Base-by-base conservation (phyloP, 2,329 filamentous ascomycete species). In the Allantophomopsis lycopodina region DNA sequence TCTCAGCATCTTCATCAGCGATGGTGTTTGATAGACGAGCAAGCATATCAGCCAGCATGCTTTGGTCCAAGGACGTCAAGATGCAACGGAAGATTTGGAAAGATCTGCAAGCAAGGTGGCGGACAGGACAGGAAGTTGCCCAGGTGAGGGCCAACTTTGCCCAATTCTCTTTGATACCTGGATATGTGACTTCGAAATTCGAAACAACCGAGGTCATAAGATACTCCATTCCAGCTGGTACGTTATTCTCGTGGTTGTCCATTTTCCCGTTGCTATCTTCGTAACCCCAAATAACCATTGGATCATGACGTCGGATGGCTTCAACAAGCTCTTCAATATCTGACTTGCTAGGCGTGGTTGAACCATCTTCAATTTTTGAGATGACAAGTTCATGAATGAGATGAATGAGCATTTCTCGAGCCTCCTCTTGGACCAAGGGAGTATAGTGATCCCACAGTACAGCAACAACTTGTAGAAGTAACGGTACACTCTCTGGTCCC, bases 391-490 rank as follows among this genome's bases (percentile, higher is more conserved):
- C 91, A 51, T 98, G 91, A 36, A 98, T 93, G 14, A 98, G 71
- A 63, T 98, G 91, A 2, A 98, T 88, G 13, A 98, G 73, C 88
- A 98, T 94, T 60, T 98, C 91, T 37, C 88, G 78, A 21, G 93
- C 88, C 58, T 98, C 89, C 49, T 96, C 91, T 57, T 96, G 89
- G 2, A 98, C 91, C 10, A 95, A 73, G 3, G 85, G 78, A 1
- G 85, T 94, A 53, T 98, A 95, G 53, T 96, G 89, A 56, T 98
- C 93, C 91, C 91, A 98, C 2, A 96, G 71, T 3, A 96, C 86
- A 11, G 89, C 79, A 5, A 95, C 80, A 7, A 94, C 84, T 58
- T 98, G 91, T 12, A 98, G 65, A 15, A 98, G 66, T 18, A 94
- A 72, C 1, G 89, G 86, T 3, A 96, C 73, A 49, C 83, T 83